Evolutionary conservation across 768 basidiomycete species (phyloP).

Genomic region (Termitomyces sp.): DNA sequence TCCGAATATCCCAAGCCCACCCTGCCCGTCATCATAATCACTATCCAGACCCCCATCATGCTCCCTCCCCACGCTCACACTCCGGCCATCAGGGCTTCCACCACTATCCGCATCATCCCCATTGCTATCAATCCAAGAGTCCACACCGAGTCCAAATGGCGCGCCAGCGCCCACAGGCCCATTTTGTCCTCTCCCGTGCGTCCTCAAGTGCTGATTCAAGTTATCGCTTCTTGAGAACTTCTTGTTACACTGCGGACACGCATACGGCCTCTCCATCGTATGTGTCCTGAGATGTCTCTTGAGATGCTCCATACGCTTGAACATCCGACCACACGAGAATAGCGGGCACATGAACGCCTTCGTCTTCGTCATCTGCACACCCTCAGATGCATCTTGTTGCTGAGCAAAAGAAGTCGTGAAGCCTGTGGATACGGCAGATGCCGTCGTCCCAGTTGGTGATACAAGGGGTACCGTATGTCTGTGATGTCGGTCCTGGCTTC

Average conservation of each 20-base stretch:
- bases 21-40: conserved; percentile 22
- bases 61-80: conserved; percentile 16
- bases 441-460: conserved; percentile 8
- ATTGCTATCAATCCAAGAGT: conserved; percentile 11
- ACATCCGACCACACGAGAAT: conserved; percentile 75
- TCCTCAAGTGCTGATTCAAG: conserved; percentile 79
- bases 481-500: conserved; percentile 27
- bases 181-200: conserved; percentile 47
- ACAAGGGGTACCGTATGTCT: conserved; percentile 24
- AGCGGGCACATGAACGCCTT: conserved; percentile 81
- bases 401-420: conserved; percentile 22
- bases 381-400: conserved; percentile 11
- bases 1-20: conserved; percentile 22
- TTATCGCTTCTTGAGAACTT: conserved; percentile 88
- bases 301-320: conserved; percentile 91
- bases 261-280: conserved; percentile 82
- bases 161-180: conserved; percentile 5
- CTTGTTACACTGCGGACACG: conserved; percentile 70
- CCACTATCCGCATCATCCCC: conserved; percentile 17
- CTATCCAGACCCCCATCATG: conserved; percentile 14
- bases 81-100: conserved; percentile 14
- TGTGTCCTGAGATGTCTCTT: conserved; percentile 86
- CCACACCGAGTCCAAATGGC: conserved; percentile 6
- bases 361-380: conserved; percentile 32
- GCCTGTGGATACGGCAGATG: conserved; percentile 13